A percentile compares a stretch with the other conserved stretches of the same genome.
Evolutionary conservation across 306 rosid genomes (phyloP).

Genomic region (Cicer chorassanicum): DNA sequence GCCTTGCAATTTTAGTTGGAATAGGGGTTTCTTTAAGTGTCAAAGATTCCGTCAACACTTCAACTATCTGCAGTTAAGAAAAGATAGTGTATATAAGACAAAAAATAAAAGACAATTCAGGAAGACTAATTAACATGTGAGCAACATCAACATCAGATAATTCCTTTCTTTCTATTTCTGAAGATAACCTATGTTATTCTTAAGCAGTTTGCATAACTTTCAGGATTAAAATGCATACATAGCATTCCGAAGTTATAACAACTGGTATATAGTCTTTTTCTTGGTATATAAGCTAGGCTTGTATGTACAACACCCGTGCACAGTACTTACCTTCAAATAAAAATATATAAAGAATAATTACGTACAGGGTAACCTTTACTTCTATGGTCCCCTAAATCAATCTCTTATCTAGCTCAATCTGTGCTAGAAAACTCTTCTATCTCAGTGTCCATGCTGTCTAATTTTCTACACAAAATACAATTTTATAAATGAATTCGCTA

Average conservation of each 20-base stretch:
- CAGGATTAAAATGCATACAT: slow-evolving; percentile 30
- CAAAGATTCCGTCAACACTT: slow-evolving; percentile 95
- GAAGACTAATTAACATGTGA: slow-evolving; percentile 27
- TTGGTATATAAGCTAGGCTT: slow-evolving; percentile 2
- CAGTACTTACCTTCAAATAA: not conserved
- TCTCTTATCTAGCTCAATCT: slow-evolving; percentile 13
- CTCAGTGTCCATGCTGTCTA: slow-evolving; percentile 10
- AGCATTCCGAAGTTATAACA: slow-evolving; percentile 27
- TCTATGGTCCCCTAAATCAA: not conserved
- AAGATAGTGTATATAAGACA: slow-evolving; percentile 24
- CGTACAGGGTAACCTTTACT: slow-evolving; percentile 5
- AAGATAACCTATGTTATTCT: slow-evolving; percentile 20
- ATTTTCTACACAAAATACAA: slow-evolving; percentile 3
- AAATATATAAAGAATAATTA: not conserved
- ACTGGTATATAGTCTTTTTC: not conserved
- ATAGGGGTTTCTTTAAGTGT: slow-evolving; percentile 98
- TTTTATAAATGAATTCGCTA: slow-evolving; percentile 15
- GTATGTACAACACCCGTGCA: slow-evolving; percentile 1
- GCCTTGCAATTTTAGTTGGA: slow-evolving; percentile 98
- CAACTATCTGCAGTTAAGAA: slow-evolving; percentile 80
- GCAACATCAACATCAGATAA: slow-evolving; percentile 12
- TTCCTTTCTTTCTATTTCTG: slow-evolving; percentile 2
- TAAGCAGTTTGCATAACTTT: slow-evolving; percentile 1
- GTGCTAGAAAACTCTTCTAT: not conserved
- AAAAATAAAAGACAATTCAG: slow-evolving; percentile 14